Conservation (phyloP, 2,329 filamentous ascomycete genomes). For the Gyromitra esculenta region DNA sequence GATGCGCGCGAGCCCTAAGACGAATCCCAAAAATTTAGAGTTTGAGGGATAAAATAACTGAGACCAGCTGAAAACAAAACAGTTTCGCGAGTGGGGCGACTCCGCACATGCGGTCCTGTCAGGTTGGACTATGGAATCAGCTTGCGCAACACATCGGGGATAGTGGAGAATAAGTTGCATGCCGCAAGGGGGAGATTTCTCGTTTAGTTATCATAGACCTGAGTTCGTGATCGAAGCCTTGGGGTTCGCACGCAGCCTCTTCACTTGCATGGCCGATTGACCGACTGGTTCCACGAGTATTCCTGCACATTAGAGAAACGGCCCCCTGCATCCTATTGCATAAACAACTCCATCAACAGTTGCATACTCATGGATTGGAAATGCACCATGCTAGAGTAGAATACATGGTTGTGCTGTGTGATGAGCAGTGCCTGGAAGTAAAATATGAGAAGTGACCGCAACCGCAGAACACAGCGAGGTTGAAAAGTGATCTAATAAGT, state of each 20-base stretch:
- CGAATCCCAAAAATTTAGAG: conserved; percentile 16
- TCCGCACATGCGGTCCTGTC: conserved; percentile 19
- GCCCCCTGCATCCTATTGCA: conserved; percentile 23
- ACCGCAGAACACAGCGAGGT: not conserved
- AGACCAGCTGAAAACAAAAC: not conserved
- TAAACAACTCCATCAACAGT: not conserved
- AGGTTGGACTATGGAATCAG: conserved; percentile 18
- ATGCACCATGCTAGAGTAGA: conserved; percentile 8
- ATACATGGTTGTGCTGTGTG: conserved; percentile 6
- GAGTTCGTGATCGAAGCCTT: conserved; percentile 11
- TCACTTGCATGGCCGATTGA: conserved; percentile 17
- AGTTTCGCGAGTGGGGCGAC: conserved; percentile 27
- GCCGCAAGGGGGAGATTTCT: not conserved
- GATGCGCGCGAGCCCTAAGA: conserved; percentile 12
- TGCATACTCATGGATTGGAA: conserved; percentile 8
- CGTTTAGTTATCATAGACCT: conserved; percentile 10
- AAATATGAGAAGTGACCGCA: conserved; percentile 33
- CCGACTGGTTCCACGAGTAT: conserved; percentile 31
- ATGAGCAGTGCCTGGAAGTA: conserved; percentile 2
- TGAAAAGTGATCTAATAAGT: conserved; percentile 8
- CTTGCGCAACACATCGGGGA: not conserved
- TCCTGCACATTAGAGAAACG: not conserved
- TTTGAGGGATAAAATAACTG: conserved; percentile 14
- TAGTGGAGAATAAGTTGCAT: conserved; percentile 15
- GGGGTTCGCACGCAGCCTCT: not conserved